These are phyloP conservation scores for Tubosaeta sp. DNA, from an alignment of 768 basidiomycete species.

Conservation along the genomic window DNA sequence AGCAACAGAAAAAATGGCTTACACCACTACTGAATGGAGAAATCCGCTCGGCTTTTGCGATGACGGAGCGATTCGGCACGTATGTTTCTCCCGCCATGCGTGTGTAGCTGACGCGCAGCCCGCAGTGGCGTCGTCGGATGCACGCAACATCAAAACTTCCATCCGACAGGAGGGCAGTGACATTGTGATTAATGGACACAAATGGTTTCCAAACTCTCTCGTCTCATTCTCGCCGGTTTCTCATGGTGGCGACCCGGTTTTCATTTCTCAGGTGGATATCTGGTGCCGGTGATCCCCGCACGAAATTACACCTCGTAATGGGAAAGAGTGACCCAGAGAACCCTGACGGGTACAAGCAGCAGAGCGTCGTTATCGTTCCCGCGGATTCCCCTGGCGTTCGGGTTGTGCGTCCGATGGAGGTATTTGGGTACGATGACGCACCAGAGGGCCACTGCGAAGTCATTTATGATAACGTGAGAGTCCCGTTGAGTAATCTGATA, in stretches of 20 bases:
- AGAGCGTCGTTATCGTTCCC: slow-evolving; percentile 95
- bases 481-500: slow-evolving; percentile 78
- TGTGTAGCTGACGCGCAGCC: slow-evolving; percentile 2
- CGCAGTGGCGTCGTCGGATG: slow-evolving; percentile 85
- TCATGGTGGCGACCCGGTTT: slow-evolving; percentile 12
- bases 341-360: slow-evolving; percentile 71
- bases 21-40: slow-evolving; percentile 84
- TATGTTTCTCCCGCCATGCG: slow-evolving; percentile 1
- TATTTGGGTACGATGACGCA: slow-evolving; percentile 93
- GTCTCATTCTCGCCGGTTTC: slow-evolving; percentile 1
- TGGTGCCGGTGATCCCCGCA: slow-evolving; percentile 91
- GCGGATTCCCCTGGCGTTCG: slow-evolving; percentile 82
- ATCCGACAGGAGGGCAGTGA: slow-evolving; percentile 80
- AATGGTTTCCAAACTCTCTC: slow-evolving; percentile 58
- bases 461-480: slow-evolving; percentile 89
- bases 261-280: slow-evolving; percentile 79
- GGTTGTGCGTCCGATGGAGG: slow-evolving; percentile 86
- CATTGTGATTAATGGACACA: slow-evolving; percentile 93
- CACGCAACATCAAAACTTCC: slow-evolving; percentile 89
- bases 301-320: slow-evolving; percentile 87
- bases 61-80: slow-evolving; percentile 90
- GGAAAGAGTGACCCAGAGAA: slow-evolving; percentile 91
- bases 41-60: slow-evolving; percentile 91
- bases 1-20: slow-evolving; percentile 90
- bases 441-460: slow-evolving; percentile 97